These are phyloP conservation scores for Pluteus cervinus DNA, from an alignment of 768 basidiomycete genomes.

Conservation along the genomic window DNA sequence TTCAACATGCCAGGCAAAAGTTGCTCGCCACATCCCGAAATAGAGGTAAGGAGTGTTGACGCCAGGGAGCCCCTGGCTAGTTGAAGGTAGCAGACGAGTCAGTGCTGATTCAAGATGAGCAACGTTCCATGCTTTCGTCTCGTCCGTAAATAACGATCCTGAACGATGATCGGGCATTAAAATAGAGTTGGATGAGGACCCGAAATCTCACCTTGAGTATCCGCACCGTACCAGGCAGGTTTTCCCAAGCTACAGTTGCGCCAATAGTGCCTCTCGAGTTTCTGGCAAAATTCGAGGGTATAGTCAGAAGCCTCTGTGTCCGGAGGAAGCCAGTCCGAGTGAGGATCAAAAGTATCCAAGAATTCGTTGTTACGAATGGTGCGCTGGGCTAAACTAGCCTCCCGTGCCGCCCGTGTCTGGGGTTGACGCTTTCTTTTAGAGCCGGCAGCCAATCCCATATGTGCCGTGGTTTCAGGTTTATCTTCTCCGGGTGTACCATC, in stretches of 20 bases:
- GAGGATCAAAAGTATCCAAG: constrained; percentile 66
- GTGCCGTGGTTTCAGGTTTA: too few relatives aligned
- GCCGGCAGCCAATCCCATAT: too few relatives aligned
- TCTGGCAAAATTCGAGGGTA: constrained; percentile 80
- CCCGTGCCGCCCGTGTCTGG: constrained; percentile 42
- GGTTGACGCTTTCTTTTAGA: constrained; percentile 27
- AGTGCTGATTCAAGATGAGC: constrained; percentile 83
- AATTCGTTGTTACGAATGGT: constrained; percentile 47
- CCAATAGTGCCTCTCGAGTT: constrained; percentile 90
- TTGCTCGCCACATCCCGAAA: constrained; percentile 99
- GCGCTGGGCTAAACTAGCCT: constrained; percentile 44
- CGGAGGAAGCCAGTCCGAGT: constrained; percentile 73
- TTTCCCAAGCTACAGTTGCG: constrained; percentile 83
- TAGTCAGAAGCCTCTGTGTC: constrained; percentile 73
- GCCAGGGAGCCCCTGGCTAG: constrained; percentile 74
- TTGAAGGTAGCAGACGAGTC: constrained; percentile 66
- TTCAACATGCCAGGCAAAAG: constrained; percentile 99
- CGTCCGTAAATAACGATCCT: constrained; percentile 70
- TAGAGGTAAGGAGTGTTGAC: constrained; percentile 98
- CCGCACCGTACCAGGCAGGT: constrained; percentile 97
- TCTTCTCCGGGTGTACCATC: constrained; percentile 23
- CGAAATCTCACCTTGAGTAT: constrained; percentile 69
- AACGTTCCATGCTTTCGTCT: constrained; percentile 90
- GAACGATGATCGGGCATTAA: constrained; percentile 4
- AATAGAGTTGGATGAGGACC: neutral